Conservation (phyloP, 1,284 basidiomycete species). For the Schizopora paradoxa region DNA sequence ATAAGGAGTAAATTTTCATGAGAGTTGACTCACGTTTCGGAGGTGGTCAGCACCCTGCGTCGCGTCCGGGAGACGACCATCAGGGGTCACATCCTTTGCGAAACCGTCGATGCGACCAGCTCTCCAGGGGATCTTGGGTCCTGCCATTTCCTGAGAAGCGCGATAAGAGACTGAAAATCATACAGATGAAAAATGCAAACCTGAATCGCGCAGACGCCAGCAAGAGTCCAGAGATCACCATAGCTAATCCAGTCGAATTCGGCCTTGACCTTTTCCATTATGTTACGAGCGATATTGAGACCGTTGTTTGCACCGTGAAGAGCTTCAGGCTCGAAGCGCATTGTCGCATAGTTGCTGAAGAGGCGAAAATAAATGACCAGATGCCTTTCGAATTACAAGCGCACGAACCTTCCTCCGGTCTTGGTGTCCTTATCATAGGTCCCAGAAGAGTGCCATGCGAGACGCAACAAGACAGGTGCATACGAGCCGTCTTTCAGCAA, state of each 20-base stretch:
- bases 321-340: conserved; percentile 88
- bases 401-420: conserved; percentile 75
- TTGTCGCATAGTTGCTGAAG: conserved; percentile 86
- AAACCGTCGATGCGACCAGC: conserved; percentile 85
- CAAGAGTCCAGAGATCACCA: conserved; percentile 93
- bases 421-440: conserved; percentile 86
- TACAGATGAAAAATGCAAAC: conserved; percentile 23
- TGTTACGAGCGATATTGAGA: conserved; percentile 72
- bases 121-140: conserved; percentile 83
- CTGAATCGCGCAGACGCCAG: conserved; percentile 81
- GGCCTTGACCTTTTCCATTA: conserved; percentile 86
- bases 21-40: conserved; percentile 55
- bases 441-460: conserved; percentile 91
- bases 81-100: conserved; percentile 75
- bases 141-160: conserved; percentile 60
- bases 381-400: conserved; percentile 1
- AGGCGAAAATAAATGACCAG: conserved; percentile 5
- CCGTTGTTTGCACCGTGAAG: conserved; percentile 87
- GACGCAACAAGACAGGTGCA: conserved; percentile 86
- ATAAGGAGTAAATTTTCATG: no score
- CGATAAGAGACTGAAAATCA: conserved; percentile 4
- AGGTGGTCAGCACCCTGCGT: conserved; percentile 82
- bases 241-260: conserved; percentile 90
- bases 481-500: conserved; percentile 79
- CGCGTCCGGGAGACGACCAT: conserved; percentile 93